These are phyloP conservation scores for Boehmeria nivea DNA, from an alignment of 306 rosid genomes.

Conservation along the genomic window DNA sequence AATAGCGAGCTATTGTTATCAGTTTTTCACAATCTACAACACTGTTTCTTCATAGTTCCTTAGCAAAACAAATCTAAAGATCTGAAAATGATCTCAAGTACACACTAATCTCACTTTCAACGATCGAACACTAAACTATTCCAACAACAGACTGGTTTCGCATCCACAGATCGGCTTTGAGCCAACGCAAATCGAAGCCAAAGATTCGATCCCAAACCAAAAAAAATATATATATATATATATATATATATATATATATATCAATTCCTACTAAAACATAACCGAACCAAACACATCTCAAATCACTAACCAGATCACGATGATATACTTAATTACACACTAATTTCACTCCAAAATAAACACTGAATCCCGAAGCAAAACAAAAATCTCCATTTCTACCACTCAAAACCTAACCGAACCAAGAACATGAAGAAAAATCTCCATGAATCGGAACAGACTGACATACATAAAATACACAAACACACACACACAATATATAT, in stretches of 20 bases:
- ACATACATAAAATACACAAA: too few species aligned
- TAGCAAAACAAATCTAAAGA: background rate
- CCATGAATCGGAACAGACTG: too few species aligned
- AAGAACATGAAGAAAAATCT: too few species aligned
- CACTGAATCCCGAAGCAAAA: background rate
- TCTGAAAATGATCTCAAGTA: constrained; percentile 7
- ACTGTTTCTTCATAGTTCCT: constrained; percentile 2
- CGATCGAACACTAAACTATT: background rate
- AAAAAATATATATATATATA: too few species aligned
- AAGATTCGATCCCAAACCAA: constrained; percentile 5
- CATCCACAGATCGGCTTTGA: constrained; percentile 6
- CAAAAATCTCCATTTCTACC: too few species aligned
- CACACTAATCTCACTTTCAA: constrained; percentile 6
- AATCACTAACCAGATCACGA: background rate
- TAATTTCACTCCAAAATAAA: too few species aligned
- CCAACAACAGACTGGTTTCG: background rate
- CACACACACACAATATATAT: too few species aligned
- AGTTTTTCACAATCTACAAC: too few species aligned
- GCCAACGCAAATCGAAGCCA: background rate
- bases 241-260: too few species aligned
- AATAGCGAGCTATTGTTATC: too few species aligned
- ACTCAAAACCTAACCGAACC: too few species aligned
- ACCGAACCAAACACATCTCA: constrained; percentile 1
- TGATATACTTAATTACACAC: too few species aligned
- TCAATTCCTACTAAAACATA: background rate